Conservation (phyloP, 2,329 filamentous ascomycete genomes). For the Aspergillus eucalypticola region DNA sequence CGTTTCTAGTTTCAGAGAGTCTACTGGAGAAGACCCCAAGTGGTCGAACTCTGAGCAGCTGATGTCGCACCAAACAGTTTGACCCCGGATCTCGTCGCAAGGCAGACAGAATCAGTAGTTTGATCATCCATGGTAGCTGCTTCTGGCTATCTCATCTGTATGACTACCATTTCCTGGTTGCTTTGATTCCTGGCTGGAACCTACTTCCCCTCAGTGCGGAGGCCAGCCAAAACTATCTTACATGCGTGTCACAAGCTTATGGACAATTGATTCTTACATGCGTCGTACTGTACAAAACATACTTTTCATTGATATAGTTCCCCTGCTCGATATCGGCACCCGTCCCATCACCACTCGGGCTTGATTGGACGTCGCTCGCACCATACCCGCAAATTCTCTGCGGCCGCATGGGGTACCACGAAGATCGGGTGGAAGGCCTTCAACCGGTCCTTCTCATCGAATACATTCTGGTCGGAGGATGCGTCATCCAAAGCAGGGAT, state of each 20-base stretch:
- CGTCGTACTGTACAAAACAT: slow-evolving; percentile 9
- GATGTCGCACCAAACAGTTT: neutral
- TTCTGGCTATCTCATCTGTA: too few relatives aligned
- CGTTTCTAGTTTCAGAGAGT: too few relatives aligned
- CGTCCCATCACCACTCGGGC: slow-evolving; percentile 1
- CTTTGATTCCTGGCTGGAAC: neutral
- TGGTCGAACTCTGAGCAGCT: too few relatives aligned
- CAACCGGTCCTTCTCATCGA: slow-evolving; percentile 70
- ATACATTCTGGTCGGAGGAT: slow-evolving; percentile 59
- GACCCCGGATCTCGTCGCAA: too few relatives aligned
- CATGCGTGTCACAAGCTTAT: neutral
- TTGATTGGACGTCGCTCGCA: slow-evolving; percentile 50
- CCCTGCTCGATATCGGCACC: neutral
- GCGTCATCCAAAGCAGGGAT: slow-evolving; percentile 49
- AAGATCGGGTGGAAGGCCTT: slow-evolving; percentile 78
- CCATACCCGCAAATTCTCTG: slow-evolving; percentile 65
- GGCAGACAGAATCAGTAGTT: too few relatives aligned
- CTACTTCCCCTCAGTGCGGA: slow-evolving; percentile 2
- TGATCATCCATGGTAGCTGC: too few relatives aligned
- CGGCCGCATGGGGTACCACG: slow-evolving; percentile 72
- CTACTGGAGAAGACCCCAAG: too few relatives aligned
- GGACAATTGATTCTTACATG: neutral
- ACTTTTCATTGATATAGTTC: neutral
- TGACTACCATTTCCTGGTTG: too few relatives aligned
- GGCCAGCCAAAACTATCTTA: neutral